A percentile compares a stretch with the other conserved stretches of the same genome.
phyloP scores from a whole-genome alignment of 352 stramenopile species.

The Blastocystis sp. region DNA sequence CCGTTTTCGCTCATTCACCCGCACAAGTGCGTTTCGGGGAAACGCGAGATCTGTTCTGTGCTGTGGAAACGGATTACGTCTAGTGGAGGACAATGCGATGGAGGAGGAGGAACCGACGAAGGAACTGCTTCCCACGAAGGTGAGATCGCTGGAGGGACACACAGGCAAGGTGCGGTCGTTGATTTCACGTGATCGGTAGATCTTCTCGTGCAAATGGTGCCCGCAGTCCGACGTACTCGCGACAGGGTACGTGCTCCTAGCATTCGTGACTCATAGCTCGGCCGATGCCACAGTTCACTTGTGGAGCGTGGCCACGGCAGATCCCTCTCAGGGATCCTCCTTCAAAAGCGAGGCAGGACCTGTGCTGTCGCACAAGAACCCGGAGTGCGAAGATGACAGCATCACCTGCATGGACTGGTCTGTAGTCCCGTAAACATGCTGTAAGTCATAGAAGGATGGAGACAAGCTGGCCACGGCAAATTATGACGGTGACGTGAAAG shows the following conservation, averaged over 20 bases:
- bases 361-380: slow-evolving; percentile 6
- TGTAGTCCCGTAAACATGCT: neutral
- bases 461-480: slow-evolving; percentile 1
- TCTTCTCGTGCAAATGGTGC: slow-evolving; percentile 54
- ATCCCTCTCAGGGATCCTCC: neutral
- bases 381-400: slow-evolving; percentile 1
- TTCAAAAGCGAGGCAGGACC: neutral
- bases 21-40: slow-evolving; percentile 52
- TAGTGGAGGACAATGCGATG: slow-evolving; percentile 7
- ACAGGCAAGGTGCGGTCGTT: neutral
- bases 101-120: slow-evolving; percentile 27
- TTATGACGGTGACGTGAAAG: slow-evolving; percentile 46
- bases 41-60: slow-evolving; percentile 1
- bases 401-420: slow-evolving; percentile 47
- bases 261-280: slow-evolving; percentile 6
- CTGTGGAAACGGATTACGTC: neutral
- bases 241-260: slow-evolving; percentile 7
- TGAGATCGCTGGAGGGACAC: slow-evolving; percentile 43
- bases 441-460: slow-evolving; percentile 4
- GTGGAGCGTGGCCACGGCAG: slow-evolving; percentile 19
- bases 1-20: slow-evolving; percentile 31
- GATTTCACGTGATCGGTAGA: neutral
- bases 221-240: neutral
- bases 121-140: neutral
- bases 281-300: slow-evolving; percentile 51